phyloP scores from a whole-genome alignment of 805 yeast genomes.

The Nakazawaea sp. region DNA sequence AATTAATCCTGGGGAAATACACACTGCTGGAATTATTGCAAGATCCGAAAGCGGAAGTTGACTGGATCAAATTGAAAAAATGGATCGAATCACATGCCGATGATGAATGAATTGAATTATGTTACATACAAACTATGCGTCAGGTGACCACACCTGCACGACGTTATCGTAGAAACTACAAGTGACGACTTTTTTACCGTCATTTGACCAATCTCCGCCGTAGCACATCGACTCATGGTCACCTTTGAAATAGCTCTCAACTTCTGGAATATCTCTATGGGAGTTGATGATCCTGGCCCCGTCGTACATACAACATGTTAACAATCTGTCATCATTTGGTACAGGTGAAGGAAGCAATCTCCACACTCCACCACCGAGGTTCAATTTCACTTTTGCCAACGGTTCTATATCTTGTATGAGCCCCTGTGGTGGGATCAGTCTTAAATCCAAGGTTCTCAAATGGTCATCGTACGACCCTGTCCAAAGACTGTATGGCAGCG shows the following conservation, averaged over 20 bases:
- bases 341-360: conserved; percentile 61
- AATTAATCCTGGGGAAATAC: conserved; percentile 43
- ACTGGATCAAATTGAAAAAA: conserved; percentile 33
- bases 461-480: conserved; percentile 93
- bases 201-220: conserved; percentile 82
- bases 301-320: conserved; percentile 92
- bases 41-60: conserved; percentile 26
- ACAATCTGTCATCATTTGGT: conserved; percentile 35
- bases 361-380: conserved; percentile 96
- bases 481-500: conserved; percentile 46
- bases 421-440: conserved; percentile 39
- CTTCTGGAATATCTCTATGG: conserved; percentile 12
- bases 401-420: conserved; percentile 49
- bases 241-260: conserved; percentile 41
- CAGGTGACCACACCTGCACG: conserved; percentile 62
- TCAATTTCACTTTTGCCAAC: conserved; percentile 29
- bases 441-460: conserved; percentile 60
- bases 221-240: conserved; percentile 92
- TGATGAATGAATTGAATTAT: conserved; percentile 12
- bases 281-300: conserved; percentile 70
- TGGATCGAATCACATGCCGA: conserved; percentile 38
- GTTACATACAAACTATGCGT: too few species aligned
- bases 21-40: conserved; percentile 21
- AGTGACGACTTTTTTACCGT: conserved; percentile 50
- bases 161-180: conserved; percentile 90